Evolutionary conservation across 306 rosid species (phyloP).

Genomic region (Glycine soja): DNA sequence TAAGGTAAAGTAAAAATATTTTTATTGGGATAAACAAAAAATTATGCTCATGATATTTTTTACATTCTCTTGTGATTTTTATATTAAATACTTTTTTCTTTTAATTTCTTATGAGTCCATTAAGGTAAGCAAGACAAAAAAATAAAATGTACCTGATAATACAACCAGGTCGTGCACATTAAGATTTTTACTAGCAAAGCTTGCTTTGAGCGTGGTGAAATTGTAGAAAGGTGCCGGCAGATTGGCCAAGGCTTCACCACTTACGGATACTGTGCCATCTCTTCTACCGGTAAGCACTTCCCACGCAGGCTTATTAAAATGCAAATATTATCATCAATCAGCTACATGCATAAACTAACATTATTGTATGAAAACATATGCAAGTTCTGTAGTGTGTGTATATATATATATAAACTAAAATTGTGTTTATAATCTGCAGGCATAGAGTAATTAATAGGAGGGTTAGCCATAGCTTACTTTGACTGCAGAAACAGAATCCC

Average conservation of each 20-base stretch:
- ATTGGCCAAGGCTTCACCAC: constrained; percentile 41
- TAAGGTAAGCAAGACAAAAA: too few relatives aligned
- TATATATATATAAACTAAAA: too few relatives aligned
- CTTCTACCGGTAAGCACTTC: constrained; percentile 74
- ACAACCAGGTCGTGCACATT: constrained; percentile 64
- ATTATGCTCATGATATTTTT: too few relatives aligned
- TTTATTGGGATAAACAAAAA: too few relatives aligned
- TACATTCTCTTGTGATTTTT: too few relatives aligned
- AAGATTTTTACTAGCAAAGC: constrained; percentile 51
- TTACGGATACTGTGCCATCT: constrained; percentile 60
- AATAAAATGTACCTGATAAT: constrained; percentile 53
- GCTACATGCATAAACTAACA: not conserved
- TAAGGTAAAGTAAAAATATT: too few relatives aligned
- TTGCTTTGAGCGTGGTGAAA: constrained; percentile 53
- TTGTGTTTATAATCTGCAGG: too few relatives aligned
- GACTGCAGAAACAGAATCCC: constrained; percentile 57
- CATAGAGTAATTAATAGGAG: too few relatives aligned
- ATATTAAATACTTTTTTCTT: too few relatives aligned
- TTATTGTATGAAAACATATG: not conserved
- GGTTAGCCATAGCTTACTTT: constrained; percentile 36
- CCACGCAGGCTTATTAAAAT: constrained; percentile 57
- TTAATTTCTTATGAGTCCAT: too few relatives aligned
- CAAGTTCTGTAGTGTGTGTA: not conserved
- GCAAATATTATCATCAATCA: constrained; percentile 19
- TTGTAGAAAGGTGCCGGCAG: constrained; percentile 60